Percentiles rank a stretch among this genome's conserved stretches.
Evolutionary conservation across 331 rosid genomes (phyloP).

Genomic region (Erythrophleum ivorense): DNA sequence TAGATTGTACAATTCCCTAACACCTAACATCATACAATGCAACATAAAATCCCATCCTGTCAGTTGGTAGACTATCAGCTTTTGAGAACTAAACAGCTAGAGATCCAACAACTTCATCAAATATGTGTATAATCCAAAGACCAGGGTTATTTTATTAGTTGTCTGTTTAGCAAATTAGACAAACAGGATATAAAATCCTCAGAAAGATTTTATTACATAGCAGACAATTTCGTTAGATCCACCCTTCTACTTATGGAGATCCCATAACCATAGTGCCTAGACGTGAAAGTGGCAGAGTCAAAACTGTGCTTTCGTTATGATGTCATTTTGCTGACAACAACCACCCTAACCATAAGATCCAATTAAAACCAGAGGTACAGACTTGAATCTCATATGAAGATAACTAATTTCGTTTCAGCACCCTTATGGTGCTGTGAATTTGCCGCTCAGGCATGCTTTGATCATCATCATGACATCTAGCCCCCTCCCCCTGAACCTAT

Average conservation of each 20-base stretch:
- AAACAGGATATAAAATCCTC: neutral
- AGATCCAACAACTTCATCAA: neutral
- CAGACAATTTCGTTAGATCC: slow-evolving; percentile 15
- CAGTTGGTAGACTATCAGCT: neutral
- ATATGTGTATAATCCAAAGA: neutral
- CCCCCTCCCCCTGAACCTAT: neutral
- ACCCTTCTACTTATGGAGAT: neutral
- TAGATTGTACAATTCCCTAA: neutral
- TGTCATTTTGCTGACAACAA: neutral
- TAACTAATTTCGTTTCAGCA: neutral
- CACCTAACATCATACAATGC: neutral
- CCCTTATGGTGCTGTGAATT: neutral
- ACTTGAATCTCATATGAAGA: neutral
- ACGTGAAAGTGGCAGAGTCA: neutral
- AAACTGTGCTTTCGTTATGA: neutral
- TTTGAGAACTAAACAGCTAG: neutral
- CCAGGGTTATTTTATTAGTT: neutral
- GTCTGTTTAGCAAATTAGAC: neutral
- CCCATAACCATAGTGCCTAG: neutral
- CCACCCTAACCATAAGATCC: slow-evolving; percentile 1
- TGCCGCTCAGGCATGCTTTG: slow-evolving; percentile 2
- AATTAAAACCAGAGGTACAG: neutral
- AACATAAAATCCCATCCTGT: neutral
- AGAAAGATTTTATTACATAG: neutral
- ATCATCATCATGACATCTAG: neutral